phyloP scores from a whole-genome alignment of 768 basidiomycete genomes.

The Galerina marginata region DNA sequence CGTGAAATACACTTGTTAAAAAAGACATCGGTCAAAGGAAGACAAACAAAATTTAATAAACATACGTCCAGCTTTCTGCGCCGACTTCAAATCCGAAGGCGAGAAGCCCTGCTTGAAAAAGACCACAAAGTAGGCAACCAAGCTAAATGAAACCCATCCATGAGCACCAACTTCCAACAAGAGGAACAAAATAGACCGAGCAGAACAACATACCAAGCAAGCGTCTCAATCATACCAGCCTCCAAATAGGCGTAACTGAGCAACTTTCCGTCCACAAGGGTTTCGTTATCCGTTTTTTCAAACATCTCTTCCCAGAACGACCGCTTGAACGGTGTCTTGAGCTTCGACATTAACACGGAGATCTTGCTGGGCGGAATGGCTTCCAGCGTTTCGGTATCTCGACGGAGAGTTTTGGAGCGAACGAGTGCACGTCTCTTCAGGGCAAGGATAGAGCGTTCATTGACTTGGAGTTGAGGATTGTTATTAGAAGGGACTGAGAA shows the following conservation, averaged over 20 bases:
- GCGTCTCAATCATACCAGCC: slow-evolving; percentile 63
- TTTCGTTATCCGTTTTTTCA: slow-evolving; percentile 59
- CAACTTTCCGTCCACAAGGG: slow-evolving; percentile 63
- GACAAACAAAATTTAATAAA: not conserved
- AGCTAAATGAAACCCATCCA: slow-evolving; percentile 32
- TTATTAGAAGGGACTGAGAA: not conserved
- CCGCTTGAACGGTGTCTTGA: slow-evolving; percentile 60
- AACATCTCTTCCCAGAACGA: slow-evolving; percentile 63
- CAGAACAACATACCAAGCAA: slow-evolving; percentile 51
- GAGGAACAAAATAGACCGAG: not conserved
- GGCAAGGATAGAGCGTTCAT: slow-evolving; percentile 53
- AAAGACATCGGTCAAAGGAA: not conserved
- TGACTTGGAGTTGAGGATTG: slow-evolving; percentile 45
- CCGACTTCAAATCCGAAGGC: slow-evolving; percentile 56
- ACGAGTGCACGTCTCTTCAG: slow-evolving; percentile 63
- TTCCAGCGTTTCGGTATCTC: slow-evolving; percentile 59
- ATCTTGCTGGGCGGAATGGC: slow-evolving; percentile 47
- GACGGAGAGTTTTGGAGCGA: slow-evolving; percentile 56
- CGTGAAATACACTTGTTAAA: slow-evolving; percentile 48
- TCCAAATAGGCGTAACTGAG: slow-evolving; percentile 73
- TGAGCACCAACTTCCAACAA: not conserved
- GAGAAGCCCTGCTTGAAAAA: slow-evolving; percentile 68
- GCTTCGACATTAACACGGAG: slow-evolving; percentile 39
- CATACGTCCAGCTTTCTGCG: slow-evolving; percentile 51
- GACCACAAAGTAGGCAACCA: slow-evolving; percentile 71